phyloP scores from a whole-genome alignment of 345 rosid species.

The Acer yangbiense region DNA sequence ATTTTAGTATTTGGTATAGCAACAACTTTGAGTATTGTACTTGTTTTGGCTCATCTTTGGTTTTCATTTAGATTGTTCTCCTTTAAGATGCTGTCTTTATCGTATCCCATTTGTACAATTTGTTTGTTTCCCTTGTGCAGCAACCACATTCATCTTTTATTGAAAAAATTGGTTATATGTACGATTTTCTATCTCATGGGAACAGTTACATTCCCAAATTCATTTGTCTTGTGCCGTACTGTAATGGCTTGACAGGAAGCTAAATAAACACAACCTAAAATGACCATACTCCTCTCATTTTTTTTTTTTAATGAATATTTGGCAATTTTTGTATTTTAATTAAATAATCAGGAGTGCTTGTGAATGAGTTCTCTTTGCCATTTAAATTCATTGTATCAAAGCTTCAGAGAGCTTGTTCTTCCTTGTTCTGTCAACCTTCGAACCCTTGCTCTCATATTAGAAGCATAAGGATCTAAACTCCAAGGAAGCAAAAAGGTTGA shows the following conservation, averaged over 20 bases:
- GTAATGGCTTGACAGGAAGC: neutral
- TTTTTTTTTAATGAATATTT: neutral
- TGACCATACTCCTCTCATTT: neutral
- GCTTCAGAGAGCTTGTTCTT: neutral
- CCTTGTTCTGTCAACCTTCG: neutral
- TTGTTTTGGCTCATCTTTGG: neutral
- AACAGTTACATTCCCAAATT: neutral
- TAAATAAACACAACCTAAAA: conserved; percentile 3
- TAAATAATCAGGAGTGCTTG: neutral
- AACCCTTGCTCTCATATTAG: neutral
- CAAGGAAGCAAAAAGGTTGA: neutral
- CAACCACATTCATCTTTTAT: neutral
- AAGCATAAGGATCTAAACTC: neutral
- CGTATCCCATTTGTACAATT: neutral
- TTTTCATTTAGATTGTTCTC: neutral
- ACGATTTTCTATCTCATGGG: neutral
- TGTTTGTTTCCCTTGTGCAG: conserved; percentile 5
- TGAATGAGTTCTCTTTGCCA: neutral
- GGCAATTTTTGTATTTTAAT: neutral
- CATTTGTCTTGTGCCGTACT: neutral
- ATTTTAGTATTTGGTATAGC: conserved; percentile 1
- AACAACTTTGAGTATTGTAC: neutral
- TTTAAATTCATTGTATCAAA: neutral
- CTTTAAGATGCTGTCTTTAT: conserved; percentile 5
- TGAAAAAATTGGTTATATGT: neutral